Conservation (phyloP, 2,329 filamentous ascomycete genomes). For the Xylariaceae sp. region DNA sequence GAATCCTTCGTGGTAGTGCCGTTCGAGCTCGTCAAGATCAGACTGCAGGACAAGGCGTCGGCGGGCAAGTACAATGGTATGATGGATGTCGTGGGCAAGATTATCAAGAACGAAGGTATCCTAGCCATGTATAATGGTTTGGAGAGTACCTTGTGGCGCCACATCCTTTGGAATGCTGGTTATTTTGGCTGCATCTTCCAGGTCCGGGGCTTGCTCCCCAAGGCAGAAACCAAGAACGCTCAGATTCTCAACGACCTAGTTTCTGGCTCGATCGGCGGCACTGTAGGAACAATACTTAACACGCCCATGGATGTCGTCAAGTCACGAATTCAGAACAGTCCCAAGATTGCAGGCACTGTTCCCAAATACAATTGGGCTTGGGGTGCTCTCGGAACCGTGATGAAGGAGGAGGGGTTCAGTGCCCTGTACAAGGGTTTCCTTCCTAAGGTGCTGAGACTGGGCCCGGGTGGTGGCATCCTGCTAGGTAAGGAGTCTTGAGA, state of each 20-base stretch:
- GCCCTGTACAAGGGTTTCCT: constrained; percentile 98
- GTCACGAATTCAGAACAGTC: constrained; percentile 92
- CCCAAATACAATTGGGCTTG: constrained; percentile 99
- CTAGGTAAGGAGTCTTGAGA: constrained; percentile 39
- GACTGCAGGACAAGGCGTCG: constrained; percentile 91
- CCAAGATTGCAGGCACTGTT: constrained; percentile 71
- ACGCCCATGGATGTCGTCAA: constrained; percentile 67
- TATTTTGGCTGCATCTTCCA: constrained; percentile 97
- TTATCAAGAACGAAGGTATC: constrained; percentile 74
- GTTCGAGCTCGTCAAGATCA: constrained; percentile 88
- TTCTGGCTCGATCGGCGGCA: constrained; percentile 84
- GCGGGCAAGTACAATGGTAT: constrained; percentile 83
- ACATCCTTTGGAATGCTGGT: constrained; percentile 55
- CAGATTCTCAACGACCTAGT: constrained; percentile 86
- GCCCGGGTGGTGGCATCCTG: constrained; percentile 54
- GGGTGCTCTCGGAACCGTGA: constrained; percentile 78
- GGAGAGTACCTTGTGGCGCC: constrained; percentile 94
- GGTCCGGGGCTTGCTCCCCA: constrained; percentile 78
- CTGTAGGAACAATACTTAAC: constrained; percentile 83
- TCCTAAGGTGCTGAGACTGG: constrained; percentile 80
- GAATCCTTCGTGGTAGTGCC: constrained; percentile 96
- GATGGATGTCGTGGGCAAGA: constrained; percentile 77
- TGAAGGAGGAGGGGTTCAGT: constrained; percentile 86
- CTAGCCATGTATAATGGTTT: constrained; percentile 94
- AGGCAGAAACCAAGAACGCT: constrained; percentile 71